A percentile compares a stretch with the other conserved stretches of the same genome.
phyloP scores from a whole-genome alignment of 768 basidiomycete species.

The Phylloporus arenicola region DNA sequence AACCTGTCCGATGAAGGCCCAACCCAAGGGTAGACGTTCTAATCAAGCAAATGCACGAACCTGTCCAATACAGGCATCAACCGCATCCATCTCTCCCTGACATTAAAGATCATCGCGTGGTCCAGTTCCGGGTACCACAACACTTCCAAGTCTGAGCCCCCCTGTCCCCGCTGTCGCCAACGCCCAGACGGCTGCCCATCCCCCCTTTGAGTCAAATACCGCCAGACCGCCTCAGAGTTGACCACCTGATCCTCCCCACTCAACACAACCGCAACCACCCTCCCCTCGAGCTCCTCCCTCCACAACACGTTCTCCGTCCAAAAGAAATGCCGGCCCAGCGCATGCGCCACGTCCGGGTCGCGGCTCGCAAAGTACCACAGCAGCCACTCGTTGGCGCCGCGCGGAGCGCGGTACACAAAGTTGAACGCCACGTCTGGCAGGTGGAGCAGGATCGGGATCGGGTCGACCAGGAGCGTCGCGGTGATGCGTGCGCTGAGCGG shows the following conservation, averaged over 20 bases:
- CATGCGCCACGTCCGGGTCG: slow-evolving; percentile 57
- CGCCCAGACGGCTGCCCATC: background rate
- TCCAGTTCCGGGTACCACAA: slow-evolving; percentile 36
- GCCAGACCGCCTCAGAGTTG: slow-evolving; percentile 33
- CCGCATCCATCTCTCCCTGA: slow-evolving; percentile 18
- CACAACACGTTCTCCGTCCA: slow-evolving; percentile 61
- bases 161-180: slow-evolving; percentile 25
- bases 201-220: slow-evolving; percentile 36
- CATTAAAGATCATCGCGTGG: slow-evolving; percentile 39
- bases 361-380: slow-evolving; percentile 64
- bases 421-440: slow-evolving; percentile 58
- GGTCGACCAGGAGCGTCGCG: slow-evolving; percentile 52
- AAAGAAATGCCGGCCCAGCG: slow-evolving; percentile 57
- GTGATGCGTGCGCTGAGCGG: slow-evolving; percentile 33
- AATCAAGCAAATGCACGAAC: slow-evolving; percentile 21
- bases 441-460: slow-evolving; percentile 60
- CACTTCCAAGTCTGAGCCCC: slow-evolving; percentile 30
- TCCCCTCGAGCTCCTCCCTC: slow-evolving; percentile 46
- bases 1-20: no score
- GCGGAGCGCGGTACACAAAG: slow-evolving; percentile 57
- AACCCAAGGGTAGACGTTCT: background rate
- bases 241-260: slow-evolving; percentile 41
- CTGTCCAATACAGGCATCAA: slow-evolving; percentile 29
- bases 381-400: slow-evolving; percentile 55
- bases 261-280: slow-evolving; percentile 32